Percentiles rank a stretch among this genome's conserved stretches.
Conservation (phyloP, 2,329 filamentous ascomycete species). For the Myriosclerotinia duriaeana region DNA sequence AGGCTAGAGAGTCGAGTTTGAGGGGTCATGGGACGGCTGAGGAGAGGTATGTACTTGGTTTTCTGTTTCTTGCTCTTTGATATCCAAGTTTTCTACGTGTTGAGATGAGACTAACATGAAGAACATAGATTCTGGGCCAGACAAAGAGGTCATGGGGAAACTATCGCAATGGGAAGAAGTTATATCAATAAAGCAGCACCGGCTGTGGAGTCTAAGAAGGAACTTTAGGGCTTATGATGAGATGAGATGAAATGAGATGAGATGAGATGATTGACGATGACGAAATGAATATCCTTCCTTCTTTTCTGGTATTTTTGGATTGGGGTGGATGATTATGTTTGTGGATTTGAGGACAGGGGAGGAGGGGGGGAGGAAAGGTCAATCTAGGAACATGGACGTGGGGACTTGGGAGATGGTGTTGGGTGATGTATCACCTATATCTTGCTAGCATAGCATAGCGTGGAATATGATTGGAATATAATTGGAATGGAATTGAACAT, state of each 20-base stretch:
- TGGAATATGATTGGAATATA: too few relatives aligned
- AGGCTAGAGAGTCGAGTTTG: conserved; percentile 53
- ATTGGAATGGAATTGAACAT: too few relatives aligned
- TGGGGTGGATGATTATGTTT: neutral
- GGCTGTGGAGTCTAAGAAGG: conserved; percentile 26
- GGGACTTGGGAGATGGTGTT: too few relatives aligned
- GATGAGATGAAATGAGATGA: neutral
- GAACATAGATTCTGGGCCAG: conserved; percentile 52
- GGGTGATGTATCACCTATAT: too few relatives aligned
- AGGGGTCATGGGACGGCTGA: conserved; percentile 52
- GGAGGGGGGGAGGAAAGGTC: neutral
- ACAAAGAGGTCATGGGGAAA: conserved; percentile 58
- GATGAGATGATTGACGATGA: neutral
- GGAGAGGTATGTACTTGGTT: conserved; percentile 47
- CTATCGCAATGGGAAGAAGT: conserved; percentile 55
- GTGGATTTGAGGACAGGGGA: neutral
- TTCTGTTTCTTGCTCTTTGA: neutral
- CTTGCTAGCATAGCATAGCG: too few relatives aligned
- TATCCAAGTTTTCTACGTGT: neutral
- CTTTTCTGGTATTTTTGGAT: neutral
- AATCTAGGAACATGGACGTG: too few relatives aligned
- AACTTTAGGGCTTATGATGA: conserved; percentile 21
- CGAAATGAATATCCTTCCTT: neutral
- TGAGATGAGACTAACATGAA: neutral
- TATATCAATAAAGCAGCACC: conserved; percentile 51